A percentile compares a stretch with the other conserved stretches of the same genome.
Conservation (phyloP, 805 yeast species). For the Schwanniomyces yamadae region DNA sequence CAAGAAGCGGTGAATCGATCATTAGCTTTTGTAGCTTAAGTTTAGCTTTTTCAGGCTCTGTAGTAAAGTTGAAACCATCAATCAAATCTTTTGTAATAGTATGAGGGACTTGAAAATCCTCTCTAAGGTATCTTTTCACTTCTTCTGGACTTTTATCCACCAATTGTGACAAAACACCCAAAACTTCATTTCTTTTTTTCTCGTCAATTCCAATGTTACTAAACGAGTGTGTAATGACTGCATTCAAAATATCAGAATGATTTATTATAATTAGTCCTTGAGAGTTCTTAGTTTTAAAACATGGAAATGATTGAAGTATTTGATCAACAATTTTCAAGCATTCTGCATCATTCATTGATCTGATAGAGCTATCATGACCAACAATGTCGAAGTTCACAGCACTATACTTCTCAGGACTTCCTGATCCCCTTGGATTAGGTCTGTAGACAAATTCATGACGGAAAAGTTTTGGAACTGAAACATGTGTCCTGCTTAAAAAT, state of each 20-base stretch:
- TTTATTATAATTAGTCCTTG: conserved; percentile 65
- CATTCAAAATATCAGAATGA: conserved; percentile 76
- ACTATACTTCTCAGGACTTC: conserved; percentile 73
- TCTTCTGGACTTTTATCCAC: conserved; percentile 64
- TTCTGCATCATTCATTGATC: conserved; percentile 78
- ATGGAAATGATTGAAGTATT: conserved; percentile 62
- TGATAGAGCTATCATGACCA: conserved; percentile 43
- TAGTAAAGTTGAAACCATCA: conserved; percentile 67
- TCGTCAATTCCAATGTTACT: conserved; percentile 73
- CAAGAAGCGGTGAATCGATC: conserved; percentile 67
- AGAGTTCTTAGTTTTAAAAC: conserved; percentile 49
- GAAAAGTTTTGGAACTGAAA: conserved; percentile 57
- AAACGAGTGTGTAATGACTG: conserved; percentile 63
- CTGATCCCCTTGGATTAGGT: conserved; percentile 51
- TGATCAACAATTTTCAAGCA: conserved; percentile 81
- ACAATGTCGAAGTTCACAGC: conserved; percentile 88
- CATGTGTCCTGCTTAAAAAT: conserved; percentile 62
- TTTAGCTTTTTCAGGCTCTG: conserved; percentile 65
- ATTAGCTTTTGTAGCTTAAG: conserved; percentile 63
- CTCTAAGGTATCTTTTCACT: conserved; percentile 39
- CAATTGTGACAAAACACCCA: conserved; percentile 70
- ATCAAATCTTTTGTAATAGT: conserved; percentile 81
- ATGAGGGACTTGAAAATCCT: conserved; percentile 71
- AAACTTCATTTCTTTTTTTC: conserved; percentile 60
- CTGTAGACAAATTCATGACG: conserved; percentile 82